Conservation (phyloP, 2,329 filamentous ascomycete genomes). For the Zymoseptoria tritici region DNA sequence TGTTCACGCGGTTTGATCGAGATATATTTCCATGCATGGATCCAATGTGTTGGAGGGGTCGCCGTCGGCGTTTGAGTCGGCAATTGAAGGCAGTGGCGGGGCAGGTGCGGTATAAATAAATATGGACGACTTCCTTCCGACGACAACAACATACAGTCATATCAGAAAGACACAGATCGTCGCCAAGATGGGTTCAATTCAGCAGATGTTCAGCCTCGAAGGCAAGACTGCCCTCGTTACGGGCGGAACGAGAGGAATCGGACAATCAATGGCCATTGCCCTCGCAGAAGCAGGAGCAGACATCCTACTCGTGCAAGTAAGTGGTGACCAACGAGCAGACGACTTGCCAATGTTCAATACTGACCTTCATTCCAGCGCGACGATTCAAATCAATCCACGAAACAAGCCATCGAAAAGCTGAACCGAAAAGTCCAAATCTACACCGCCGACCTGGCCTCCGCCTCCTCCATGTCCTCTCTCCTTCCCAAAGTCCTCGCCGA, state of each 20-base stretch:
- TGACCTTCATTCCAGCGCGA: conserved; percentile 40
- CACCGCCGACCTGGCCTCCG: conserved; percentile 59
- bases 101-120: background rate
- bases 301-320: conserved; percentile 43
- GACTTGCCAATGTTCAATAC: background rate
- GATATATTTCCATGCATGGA: conserved; percentile 1
- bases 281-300: conserved; percentile 46
- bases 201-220: conserved; percentile 43
- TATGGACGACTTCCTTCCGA: background rate
- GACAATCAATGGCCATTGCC: conserved; percentile 44
- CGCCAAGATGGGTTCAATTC: conserved; percentile 28
- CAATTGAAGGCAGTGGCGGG: conserved; percentile 1
- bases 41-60: conserved; percentile 1
- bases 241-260: conserved; percentile 45
- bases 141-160: background rate
- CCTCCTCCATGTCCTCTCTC: conserved; percentile 53
- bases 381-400: conserved; percentile 50
- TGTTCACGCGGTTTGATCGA: background rate
- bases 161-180: background rate
- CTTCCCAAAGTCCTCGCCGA: conserved; percentile 55
- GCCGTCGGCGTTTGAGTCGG: conserved; percentile 8
- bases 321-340: background rate
- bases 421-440: conserved; percentile 62
- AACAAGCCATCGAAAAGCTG: conserved; percentile 54
- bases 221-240: conserved; percentile 45